Evolutionary conservation across 2,329 filamentous ascomycete species (phyloP), one percentile per base, ranked within the genome.

Genomic region (Aureobasidium sp.): DNA sequence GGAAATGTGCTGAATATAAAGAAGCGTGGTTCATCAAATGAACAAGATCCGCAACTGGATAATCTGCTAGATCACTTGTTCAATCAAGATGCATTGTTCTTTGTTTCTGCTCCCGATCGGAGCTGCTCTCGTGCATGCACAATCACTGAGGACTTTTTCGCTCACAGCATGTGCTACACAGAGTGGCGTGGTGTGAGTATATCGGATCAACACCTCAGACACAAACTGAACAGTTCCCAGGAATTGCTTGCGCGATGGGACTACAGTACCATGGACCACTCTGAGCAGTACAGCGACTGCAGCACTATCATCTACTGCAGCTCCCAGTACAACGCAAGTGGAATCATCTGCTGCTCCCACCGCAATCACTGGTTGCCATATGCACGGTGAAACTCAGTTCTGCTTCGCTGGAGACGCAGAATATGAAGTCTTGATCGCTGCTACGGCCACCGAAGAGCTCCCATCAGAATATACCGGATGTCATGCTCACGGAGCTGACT

Each of bases 381-480:
- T 70, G n/a, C 80, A 83, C 65, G 77, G 71, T 8, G 72, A 71
- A 17, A 66, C 73, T 3, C 77, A 77, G 77, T 79, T 71, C 66
- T 82, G 80, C 64, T 71, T 79, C 65, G 75, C 69, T 14, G 76
- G 75, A 3, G 71, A 71, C 0, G 74, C 74, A 20, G 75, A 77
- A 62, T 79, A 79, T 58, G 69, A 76, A 53, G 69, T 82, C 15
- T 62, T 74, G n/a, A 74, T 77, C 2, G 79, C 80, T 14, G 76
- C 78, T 2, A 87, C 82, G 4, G 78, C 78, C n/a, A 84, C 81
- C 1, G 79, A 79, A 51, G 79, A 81, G 52, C 72, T 84, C n/a
- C 84, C 87, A 1, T 76, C 85, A 0, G 74, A 81, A 58, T 89
- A 85, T 68, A 88, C 85, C 0, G 83, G 74, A 60, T 90, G 88